These are phyloP conservation scores for Cladophialophora psammophila DNA, from an alignment of 2,329 filamentous ascomycete genomes.

Conservation along the genomic window DNA sequence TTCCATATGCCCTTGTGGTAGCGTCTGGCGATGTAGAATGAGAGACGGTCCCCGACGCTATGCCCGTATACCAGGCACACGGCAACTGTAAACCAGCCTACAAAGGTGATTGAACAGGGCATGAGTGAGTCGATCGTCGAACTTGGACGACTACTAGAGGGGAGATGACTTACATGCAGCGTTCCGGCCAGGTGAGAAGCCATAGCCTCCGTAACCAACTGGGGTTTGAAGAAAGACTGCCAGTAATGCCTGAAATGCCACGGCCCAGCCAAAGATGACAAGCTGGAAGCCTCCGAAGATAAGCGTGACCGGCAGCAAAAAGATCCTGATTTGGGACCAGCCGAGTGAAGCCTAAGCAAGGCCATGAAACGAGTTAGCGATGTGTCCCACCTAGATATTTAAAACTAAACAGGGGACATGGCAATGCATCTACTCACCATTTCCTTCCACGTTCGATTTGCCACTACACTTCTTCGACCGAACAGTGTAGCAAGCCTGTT, in stretches of 20 bases:
- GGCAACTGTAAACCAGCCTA: constrained; percentile 1
- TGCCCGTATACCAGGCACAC: not conserved
- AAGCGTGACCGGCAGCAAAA: not conserved
- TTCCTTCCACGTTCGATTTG: not conserved
- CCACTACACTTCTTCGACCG: not conserved
- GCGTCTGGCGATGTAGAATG: constrained; percentile 32
- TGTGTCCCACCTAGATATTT: no score
- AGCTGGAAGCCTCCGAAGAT: constrained; percentile 1
- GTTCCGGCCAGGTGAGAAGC: constrained; percentile 35
- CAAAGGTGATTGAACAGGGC: constrained; percentile 10
- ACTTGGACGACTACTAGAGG: no score
- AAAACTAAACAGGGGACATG: no score
- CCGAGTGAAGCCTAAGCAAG: no score
- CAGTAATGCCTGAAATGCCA: constrained; percentile 15
- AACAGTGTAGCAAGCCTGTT: constrained; percentile 4
- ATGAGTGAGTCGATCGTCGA: no score
- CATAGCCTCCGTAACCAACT: constrained; percentile 36
- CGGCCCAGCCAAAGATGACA: not conserved
- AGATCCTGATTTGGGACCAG: not conserved
- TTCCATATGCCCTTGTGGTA: constrained; percentile 46
- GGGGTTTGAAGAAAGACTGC: constrained; percentile 33
- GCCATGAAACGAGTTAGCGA: no score
- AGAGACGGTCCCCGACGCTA: constrained; percentile 36
- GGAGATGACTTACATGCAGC: constrained; percentile 32
- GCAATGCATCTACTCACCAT: constrained; percentile 2